Percentiles rank a stretch among this genome's conserved stretches.
Evolutionary conservation across 805 yeast species (phyloP).

Genomic region (Monosporozyma yasuniensis): DNA sequence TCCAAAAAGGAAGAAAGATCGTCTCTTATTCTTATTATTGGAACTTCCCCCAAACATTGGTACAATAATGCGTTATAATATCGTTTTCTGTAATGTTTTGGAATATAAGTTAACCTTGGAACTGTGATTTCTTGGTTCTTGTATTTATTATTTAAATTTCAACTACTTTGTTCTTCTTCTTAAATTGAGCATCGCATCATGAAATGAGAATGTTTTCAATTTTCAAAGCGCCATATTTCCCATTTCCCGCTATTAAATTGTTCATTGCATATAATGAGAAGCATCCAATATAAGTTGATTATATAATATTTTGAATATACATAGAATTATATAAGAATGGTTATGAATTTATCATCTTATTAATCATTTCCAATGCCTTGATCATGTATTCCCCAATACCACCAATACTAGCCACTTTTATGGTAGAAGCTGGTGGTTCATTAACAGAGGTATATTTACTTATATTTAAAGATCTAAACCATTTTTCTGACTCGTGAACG

Average conservation of each 20-base stretch:
- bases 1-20: conserved; percentile 18
- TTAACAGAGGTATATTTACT: conserved; percentile 15
- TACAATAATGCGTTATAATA: neutral
- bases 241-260: neutral
- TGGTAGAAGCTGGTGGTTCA: conserved; percentile 27
- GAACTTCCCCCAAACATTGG: conserved; percentile 13
- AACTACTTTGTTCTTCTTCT: neutral
- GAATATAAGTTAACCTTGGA: neutral
- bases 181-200: neutral
- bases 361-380: conserved; percentile 20
- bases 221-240: neutral
- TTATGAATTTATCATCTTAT: conserved; percentile 7
- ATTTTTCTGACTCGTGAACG: conserved; percentile 26
- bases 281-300: neutral
- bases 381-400: conserved; percentile 28
- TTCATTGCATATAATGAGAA: neutral
- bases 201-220: neutral
- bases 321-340: neutral
- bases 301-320: neutral
- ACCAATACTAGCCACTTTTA: conserved; percentile 26
- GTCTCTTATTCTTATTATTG: conserved; percentile 11
- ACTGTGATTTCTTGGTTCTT: neutral
- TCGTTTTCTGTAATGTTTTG: neutral
- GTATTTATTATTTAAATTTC: neutral
- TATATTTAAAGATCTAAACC: conserved; percentile 24